Base-by-base conservation (phyloP, 306 rosid genomes). In the Hippophae tibetana region DNA sequence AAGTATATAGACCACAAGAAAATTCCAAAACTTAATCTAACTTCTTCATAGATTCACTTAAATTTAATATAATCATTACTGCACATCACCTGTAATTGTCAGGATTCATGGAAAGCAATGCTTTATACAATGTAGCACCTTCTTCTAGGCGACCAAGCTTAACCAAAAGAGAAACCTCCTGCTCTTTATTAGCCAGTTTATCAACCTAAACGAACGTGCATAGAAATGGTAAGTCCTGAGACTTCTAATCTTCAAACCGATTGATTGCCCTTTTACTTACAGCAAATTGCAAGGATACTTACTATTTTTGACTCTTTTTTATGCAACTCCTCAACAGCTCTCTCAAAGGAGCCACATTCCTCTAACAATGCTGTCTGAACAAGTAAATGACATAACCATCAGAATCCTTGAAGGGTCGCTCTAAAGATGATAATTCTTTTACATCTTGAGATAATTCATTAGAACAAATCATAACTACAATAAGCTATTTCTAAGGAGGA, bases 241-340 rank as follows among this genome's bases (percentile, higher is more conserved):
- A 60, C 23, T 74, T 57, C 63, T 41, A 63, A 68, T 43, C 52
- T n/a, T 69, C 62, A 69, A 42, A 40, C 53, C 6, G 9, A 31
- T 31, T 31, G 38, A 54, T 60, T 45, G 57, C 52, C 49, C 40
- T 57, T 53, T 61, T 52, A 73, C 41, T 38, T 76, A 50, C 65
- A 59, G 43, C 8, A 66, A 40, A 12, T 40, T 42, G n/a, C 14
- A 61, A 26, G 12, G 38, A 74, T 49, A 63, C 96, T 67, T 76
- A 92, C 99, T 71, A 92, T 83, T 78, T 82, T 92, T 5, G 55
- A 51, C 74, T 82, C 96, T 69, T 82, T 88, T 75, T 78, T 84
- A 71, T 13, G 95, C 84, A 92, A 78, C 74, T 92, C 99, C 56
- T 77, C 86, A 53, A 88, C 69, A 67, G 96, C 99, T 80, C 86